These are phyloP conservation scores for Cyclocybe aegerita DNA, from an alignment of 768 basidiomycete species.

Conservation along the genomic window DNA sequence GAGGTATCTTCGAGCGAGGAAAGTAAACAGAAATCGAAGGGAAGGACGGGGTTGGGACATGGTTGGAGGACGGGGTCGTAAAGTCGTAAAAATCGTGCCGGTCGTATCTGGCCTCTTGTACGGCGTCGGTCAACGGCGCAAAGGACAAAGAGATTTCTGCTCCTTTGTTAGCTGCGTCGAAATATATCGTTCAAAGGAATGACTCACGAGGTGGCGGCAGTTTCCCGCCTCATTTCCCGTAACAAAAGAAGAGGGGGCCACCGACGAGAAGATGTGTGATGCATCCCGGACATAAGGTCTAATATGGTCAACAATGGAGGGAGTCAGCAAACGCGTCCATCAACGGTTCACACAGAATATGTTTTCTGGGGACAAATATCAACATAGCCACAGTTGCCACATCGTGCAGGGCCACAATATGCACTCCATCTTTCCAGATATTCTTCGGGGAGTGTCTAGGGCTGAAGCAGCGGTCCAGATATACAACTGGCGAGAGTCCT, in stretches of 20 bases:
- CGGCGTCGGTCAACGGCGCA: conserved; percentile 10
- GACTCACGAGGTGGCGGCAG: no score
- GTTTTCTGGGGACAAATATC: conserved; percentile 6
- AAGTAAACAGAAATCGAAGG: conserved; percentile 65
- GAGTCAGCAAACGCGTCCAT: neutral
- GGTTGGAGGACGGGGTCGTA: neutral
- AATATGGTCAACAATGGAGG: conserved; percentile 4
- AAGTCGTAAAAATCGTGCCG: neutral
- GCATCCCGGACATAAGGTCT: no score
- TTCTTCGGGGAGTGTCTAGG: no score
- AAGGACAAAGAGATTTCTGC: conserved; percentile 1
- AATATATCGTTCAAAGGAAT: no score
- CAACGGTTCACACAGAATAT: neutral
- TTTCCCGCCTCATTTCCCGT: no score
- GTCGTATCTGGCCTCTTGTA: neutral
- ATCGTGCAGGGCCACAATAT: no score
- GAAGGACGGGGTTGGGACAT: conserved; percentile 37
- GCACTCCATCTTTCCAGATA: no score
- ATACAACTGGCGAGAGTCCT: no score
- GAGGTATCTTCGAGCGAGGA: conserved; percentile 56
- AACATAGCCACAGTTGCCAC: conserved; percentile 1
- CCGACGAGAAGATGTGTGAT: no score
- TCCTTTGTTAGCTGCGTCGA: neutral
- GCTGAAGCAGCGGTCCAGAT: no score
- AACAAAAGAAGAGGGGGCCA: no score